These are phyloP conservation scores for Cyberlindnera meyerae DNA, from an alignment of 805 yeast species.

Conservation along the genomic window DNA sequence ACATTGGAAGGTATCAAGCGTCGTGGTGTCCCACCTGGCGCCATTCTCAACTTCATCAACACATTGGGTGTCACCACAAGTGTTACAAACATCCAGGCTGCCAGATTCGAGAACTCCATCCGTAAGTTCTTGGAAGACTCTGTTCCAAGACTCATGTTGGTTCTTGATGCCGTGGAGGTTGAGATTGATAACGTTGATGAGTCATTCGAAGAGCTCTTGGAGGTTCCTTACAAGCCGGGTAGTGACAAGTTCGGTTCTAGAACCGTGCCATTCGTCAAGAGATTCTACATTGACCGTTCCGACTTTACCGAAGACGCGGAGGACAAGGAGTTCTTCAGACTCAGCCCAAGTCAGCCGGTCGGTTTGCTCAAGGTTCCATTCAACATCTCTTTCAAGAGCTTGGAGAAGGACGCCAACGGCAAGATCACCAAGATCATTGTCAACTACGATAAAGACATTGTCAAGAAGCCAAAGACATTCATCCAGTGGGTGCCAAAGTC, in stretches of 20 bases:
- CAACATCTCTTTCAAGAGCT: slow-evolving; percentile 65
- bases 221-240: slow-evolving; percentile 90
- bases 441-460: slow-evolving; percentile 64
- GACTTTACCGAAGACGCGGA: slow-evolving; percentile 70
- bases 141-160: slow-evolving; percentile 93
- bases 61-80: slow-evolving; percentile 96
- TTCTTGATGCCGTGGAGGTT: slow-evolving; percentile 80
- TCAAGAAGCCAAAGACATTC: slow-evolving; percentile 76
- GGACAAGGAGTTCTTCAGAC: slow-evolving; percentile 76
- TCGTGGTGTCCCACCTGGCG: slow-evolving; percentile 99
- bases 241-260: slow-evolving; percentile 70
- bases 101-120: slow-evolving; percentile 84
- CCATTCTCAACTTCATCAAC: slow-evolving; percentile 86
- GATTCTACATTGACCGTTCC: slow-evolving; percentile 77
- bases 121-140: slow-evolving; percentile 84
- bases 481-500: slow-evolving; percentile 94
- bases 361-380: slow-evolving; percentile 90
- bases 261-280: slow-evolving; percentile 69
- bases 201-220: slow-evolving; percentile 62
- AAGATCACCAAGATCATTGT: slow-evolving; percentile 67
- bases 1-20: slow-evolving; percentile 93
- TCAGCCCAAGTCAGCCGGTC: slow-evolving; percentile 91
- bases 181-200: slow-evolving; percentile 75
- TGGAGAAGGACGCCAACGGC: slow-evolving; percentile 60
- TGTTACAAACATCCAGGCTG: slow-evolving; percentile 84